Base-by-base conservation (phyloP, 2,329 filamentous ascomycete genomes). In the Cadophora gregata region DNA sequence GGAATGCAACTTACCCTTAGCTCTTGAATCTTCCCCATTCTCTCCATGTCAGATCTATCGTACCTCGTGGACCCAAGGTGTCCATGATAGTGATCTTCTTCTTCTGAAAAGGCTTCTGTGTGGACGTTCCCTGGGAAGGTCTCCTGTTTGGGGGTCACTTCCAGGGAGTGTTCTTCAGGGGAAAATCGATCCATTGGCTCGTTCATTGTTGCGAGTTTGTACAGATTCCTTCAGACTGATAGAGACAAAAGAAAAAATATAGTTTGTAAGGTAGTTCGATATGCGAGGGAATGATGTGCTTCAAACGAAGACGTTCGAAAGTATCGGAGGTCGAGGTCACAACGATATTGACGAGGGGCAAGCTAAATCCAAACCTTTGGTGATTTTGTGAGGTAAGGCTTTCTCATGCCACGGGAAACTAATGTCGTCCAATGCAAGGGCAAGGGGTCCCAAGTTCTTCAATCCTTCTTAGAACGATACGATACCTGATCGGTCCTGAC, bases 11-110 rank as follows among this genome's bases (percentile, higher is more conserved):
- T 5, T 21, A 45, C 42, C 42, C 42, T 45, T 25, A 73, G 62
- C 33, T 71, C 67, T 56, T 73, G 71, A 16, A 66, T 50, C 24
- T 69, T 73, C 1, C 71, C 71, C 71, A 73, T 73, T 9, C 71
- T 67, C 27, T 62, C 66, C 71, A 73, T 73, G 55, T 73, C 71
- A 36, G 67, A 55, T 27, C 69, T 62, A 64, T 73, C 70, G 29
- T 63, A 48, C 27, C 63, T 66, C 1, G 71, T 72, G 51, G 48
- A 69, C 7, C 69, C 64, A 21, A 45, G 42, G 19, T 45, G 42
- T n/a, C 42, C 42, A 45, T 45, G 42, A 45, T 45, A 45, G 42
- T 45, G 42, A 45, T 21, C 42, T 5, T 45, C 42, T 5, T 45
- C 42, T 2, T 45, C 16, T 10, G 42, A 19, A 19, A n/a, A 45